Base-by-base conservation (phyloP, 805 yeast species). In the Wickerhamomyces canadensis region DNA sequence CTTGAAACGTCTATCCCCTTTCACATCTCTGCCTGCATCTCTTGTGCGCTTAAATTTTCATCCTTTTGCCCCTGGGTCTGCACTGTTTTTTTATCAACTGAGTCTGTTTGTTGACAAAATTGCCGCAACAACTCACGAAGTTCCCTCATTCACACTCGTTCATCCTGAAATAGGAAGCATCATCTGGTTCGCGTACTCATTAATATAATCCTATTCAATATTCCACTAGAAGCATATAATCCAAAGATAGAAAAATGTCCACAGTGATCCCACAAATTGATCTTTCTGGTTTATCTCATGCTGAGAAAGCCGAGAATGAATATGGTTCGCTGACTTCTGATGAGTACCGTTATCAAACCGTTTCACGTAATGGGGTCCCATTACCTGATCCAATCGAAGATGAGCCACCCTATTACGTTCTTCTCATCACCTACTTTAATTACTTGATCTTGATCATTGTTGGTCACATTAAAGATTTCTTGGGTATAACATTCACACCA, bases 391-490 rank as follows among this genome's bases (percentile, higher is more conserved):
- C 83, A 10, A 67, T 79, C 12, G 58, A 63, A 36, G 96, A 88
- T 58, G 91, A 89, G 38, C 97, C 97, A 6, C 91, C 96, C 16
- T 84, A 86, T 52, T 72, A 73, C 47, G 78, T 84, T 36, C 75
- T 85, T 42, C 63, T 93, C 34, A 72, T 86, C 40, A 91, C 98
- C 2, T 93, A 91, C 56, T 62, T 93, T 48, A 79, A 84, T 58
- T 94, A 88, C 59, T 68, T 94, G 49, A 75, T 87, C 32, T 70
- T 93, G 51, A 85, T 93, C 47, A 76, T 88, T 27, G 73, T 87
- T 42, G 99, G 99, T 25, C 96, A 93, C 56, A 64, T 88, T 27
- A 79, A 88, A 49, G 99, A 93, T 64, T 91, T 80, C 59, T 72
- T 87, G 42, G 96, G 95, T 38, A 76, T 82, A 56, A 63, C 68